phyloP scores from a whole-genome alignment of 345 rosid genomes.

The Crucihimalaya himalaica region DNA sequence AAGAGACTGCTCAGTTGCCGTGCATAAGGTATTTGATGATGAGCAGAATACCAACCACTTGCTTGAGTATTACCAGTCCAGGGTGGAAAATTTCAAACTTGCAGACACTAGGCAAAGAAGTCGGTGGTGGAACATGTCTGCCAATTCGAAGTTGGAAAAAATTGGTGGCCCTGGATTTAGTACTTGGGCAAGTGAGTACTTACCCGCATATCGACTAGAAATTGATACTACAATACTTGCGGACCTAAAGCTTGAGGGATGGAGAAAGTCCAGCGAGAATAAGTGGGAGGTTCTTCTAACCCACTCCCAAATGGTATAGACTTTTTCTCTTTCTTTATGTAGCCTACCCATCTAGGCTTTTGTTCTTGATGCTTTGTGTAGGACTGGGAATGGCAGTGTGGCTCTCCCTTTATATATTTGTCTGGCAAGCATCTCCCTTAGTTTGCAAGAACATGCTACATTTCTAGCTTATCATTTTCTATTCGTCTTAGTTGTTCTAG shows the following conservation, averaged over 20 bases:
- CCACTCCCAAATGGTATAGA: slow-evolving; percentile 86
- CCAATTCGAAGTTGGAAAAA: slow-evolving; percentile 56
- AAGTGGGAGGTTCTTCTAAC: slow-evolving; percentile 84
- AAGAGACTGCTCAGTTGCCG: slow-evolving; percentile 59
- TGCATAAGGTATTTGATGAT: slow-evolving; percentile 59
- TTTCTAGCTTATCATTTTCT: slow-evolving; percentile 6
- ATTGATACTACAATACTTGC: slow-evolving; percentile 52
- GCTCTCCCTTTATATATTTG: neutral
- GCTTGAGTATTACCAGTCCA: slow-evolving; percentile 54
- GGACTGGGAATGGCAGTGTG: neutral
- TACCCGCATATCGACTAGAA: slow-evolving; percentile 71
- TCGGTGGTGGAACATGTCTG: slow-evolving; percentile 61
- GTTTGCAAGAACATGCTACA: neutral
- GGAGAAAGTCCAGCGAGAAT: slow-evolving; percentile 59
- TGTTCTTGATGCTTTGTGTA: slow-evolving; percentile 20
- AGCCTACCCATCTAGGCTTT: slow-evolving; percentile 13
- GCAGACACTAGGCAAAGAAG: slow-evolving; percentile 39
- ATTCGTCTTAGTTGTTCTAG: neutral
- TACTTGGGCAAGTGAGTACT: slow-evolving; percentile 70
- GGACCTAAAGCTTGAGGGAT: slow-evolving; percentile 74
- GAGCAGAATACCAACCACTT: slow-evolving; percentile 60
- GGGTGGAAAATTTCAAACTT: slow-evolving; percentile 40
- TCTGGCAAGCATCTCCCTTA: neutral
- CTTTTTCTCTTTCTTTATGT: slow-evolving; percentile 9
- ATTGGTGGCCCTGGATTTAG: slow-evolving; percentile 75